These are phyloP conservation scores for Thelephora ganbajun DNA, from an alignment of 768 basidiomycete genomes.

Conservation along the genomic window DNA sequence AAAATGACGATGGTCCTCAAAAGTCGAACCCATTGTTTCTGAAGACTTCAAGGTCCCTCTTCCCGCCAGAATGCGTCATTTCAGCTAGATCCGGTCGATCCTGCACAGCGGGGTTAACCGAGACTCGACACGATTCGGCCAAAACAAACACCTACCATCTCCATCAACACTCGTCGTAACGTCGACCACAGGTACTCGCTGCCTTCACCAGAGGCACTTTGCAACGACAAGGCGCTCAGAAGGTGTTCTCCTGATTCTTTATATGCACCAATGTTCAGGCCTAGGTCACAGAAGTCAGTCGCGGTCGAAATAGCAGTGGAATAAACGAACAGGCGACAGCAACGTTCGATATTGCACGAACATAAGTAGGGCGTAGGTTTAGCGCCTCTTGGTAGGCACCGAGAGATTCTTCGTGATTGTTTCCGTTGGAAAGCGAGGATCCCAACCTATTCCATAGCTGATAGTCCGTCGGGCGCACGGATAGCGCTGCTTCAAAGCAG, in stretches of 20 bases:
- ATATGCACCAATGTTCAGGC: constrained; percentile 89
- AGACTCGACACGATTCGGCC: not conserved
- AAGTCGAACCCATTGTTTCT: constrained; percentile 84
- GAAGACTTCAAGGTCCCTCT: constrained; percentile 54
- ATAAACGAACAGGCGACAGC: constrained; percentile 84
- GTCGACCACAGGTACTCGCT: constrained; percentile 87
- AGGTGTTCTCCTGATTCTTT: constrained; percentile 97
- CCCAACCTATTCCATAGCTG: constrained; percentile 92
- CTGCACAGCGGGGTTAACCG: constrained; percentile 23
- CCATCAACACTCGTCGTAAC: constrained; percentile 62
- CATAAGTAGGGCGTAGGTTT: constrained; percentile 85
- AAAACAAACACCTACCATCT: constrained; percentile 45
- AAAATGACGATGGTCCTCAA: constrained; percentile 16
- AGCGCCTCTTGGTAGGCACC: constrained; percentile 86
- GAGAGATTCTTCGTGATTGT: constrained; percentile 85
- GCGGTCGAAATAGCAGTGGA: constrained; percentile 2
- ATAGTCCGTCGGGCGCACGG: constrained; percentile 81
- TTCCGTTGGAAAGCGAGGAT: constrained; percentile 88
- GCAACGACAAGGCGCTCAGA: constrained; percentile 68
- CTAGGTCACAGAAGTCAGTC: constrained; percentile 23
- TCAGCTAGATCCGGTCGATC: constrained; percentile 75
- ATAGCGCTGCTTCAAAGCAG: constrained; percentile 84
- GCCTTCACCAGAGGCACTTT: constrained; percentile 56
- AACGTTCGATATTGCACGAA: constrained; percentile 94
- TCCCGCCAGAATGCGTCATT: constrained; percentile 39